Evolutionary conservation across 495 filamentous ascomycete genomes (phyloP).

Genomic region (Cenococcum geophilum): DNA sequence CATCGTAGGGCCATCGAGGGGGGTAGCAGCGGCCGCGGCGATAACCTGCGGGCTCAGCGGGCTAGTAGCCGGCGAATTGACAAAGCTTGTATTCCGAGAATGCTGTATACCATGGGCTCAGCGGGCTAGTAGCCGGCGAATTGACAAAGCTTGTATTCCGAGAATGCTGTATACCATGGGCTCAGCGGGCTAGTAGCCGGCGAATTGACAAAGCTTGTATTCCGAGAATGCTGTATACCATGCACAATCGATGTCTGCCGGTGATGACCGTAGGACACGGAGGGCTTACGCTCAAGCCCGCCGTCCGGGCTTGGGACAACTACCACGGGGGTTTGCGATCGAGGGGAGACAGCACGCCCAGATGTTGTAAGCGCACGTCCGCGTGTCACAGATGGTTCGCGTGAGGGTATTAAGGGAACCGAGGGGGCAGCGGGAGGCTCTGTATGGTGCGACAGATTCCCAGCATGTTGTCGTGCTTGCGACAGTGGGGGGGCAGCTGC

Average conservation of each 20-base stretch:
- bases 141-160: slow-evolving; percentile 71
- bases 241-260: slow-evolving; percentile 92
- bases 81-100: slow-evolving; percentile 77
- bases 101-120: slow-evolving; percentile 95
- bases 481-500: slow-evolving; percentile 28
- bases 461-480: slow-evolving; percentile 25
- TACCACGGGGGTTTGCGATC: slow-evolving; percentile 32
- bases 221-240: slow-evolving; percentile 88
- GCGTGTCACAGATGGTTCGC: slow-evolving; percentile 33
- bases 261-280: slow-evolving; percentile 75
- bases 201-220: slow-evolving; percentile 65
- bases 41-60: slow-evolving; percentile 80
- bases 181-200: slow-evolving; percentile 71
- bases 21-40: slow-evolving; percentile 48
- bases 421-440: slow-evolving; percentile 21
- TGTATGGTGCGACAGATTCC: slow-evolving; percentile 30
- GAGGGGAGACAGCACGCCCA: slow-evolving; percentile 30
- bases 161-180: slow-evolving; percentile 91
- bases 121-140: slow-evolving; percentile 64
- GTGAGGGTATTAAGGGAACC: slow-evolving; percentile 24
- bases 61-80: slow-evolving; percentile 60
- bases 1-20: slow-evolving; percentile 30
- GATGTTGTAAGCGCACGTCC: slow-evolving; percentile 35
- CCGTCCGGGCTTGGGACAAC: slow-evolving; percentile 28
- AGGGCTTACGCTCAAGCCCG: slow-evolving; percentile 62